phyloP scores from a whole-genome alignment of 176 grass and related monocot genomes.

The Eragrostis nindensis region DNA sequence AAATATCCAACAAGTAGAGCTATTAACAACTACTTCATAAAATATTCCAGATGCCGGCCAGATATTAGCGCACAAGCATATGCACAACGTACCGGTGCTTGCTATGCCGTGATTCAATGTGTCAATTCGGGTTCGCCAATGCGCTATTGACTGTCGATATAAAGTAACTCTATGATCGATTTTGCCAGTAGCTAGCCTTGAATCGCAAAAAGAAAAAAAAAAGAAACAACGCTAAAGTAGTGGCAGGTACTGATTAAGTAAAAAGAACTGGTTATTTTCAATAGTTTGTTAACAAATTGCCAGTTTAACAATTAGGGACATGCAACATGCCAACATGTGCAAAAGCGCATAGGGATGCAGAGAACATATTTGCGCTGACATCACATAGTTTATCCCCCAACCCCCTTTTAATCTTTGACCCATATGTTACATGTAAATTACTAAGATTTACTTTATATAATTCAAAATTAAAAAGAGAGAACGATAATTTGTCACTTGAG shows the following conservation, averaged over 20 bases:
- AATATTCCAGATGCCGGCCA: not conserved
- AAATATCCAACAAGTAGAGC: not conserved
- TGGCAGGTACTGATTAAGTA: constrained; percentile 20
- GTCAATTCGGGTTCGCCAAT: not conserved
- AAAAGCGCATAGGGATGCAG: not conserved
- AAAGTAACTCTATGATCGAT: not conserved
- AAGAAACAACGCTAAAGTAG: no score
- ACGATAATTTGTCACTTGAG: no score
- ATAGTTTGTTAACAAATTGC: constrained; percentile 30
- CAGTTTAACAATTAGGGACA: constrained; percentile 5
- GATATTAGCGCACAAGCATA: not conserved
- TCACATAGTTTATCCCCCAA: not conserved
- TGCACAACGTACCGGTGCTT: no score
- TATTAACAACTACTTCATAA: not conserved
- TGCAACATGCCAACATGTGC: not conserved
- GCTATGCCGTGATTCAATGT: not conserved
- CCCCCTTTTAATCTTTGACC: no score
- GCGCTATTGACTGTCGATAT: not conserved
- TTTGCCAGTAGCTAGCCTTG: constrained; percentile 19
- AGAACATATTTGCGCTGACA: not conserved
- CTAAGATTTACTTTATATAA: no score
- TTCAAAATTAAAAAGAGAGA: no score
- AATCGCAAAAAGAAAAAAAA: no score
- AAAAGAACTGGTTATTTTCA: not conserved
- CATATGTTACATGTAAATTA: no score